These are phyloP conservation scores for Saprolegnia parasitica DNA, from an alignment of 352 stramenopile species.

Conservation along the genomic window DNA sequence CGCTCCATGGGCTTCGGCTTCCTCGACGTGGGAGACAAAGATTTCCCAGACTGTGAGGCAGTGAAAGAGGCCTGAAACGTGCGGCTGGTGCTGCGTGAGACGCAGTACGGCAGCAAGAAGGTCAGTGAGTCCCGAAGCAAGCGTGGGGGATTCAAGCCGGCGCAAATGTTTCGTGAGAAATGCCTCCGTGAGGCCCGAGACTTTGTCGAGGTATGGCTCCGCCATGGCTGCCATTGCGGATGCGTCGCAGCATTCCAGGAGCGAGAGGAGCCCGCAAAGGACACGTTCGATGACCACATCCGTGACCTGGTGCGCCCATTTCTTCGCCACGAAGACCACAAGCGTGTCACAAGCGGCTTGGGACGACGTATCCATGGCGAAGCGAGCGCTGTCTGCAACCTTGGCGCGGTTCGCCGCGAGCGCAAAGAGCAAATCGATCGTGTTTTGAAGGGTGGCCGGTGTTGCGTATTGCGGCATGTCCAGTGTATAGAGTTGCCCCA, in stretches of 20 bases:
- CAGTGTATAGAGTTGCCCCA: constrained; percentile 16
- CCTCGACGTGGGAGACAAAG: constrained; percentile 77
- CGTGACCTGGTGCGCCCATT: constrained; percentile 23
- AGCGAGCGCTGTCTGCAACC: not conserved
- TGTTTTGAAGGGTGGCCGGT: not conserved
- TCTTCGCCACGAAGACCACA: constrained; percentile 4
- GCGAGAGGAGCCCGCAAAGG: not conserved
- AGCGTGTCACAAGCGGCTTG: constrained; percentile 17
- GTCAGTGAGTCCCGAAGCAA: constrained; percentile 40
- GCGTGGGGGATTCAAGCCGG: constrained; percentile 56
- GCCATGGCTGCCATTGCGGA: constrained; percentile 1
- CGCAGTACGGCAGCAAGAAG: constrained; percentile 57
- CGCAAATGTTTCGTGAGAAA: constrained; percentile 74
- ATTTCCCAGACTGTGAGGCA: constrained; percentile 79
- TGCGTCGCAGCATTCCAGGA: not conserved
- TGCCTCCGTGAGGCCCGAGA: constrained; percentile 66
- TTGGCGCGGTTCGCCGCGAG: constrained; percentile 15
- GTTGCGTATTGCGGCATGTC: not conserved
- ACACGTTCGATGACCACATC: constrained; percentile 17
- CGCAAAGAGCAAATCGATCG: not conserved
- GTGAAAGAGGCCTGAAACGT: constrained; percentile 69
- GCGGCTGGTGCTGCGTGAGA: constrained; percentile 65
- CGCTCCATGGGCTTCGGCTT: constrained; percentile 63
- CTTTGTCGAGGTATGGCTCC: constrained; percentile 66
- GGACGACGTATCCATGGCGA: constrained; percentile 3